Percentiles rank a stretch among this genome's conserved stretches.
Conservation (phyloP, 2,329 filamentous ascomycete genomes). For the Diaporthe humulicola region DNA sequence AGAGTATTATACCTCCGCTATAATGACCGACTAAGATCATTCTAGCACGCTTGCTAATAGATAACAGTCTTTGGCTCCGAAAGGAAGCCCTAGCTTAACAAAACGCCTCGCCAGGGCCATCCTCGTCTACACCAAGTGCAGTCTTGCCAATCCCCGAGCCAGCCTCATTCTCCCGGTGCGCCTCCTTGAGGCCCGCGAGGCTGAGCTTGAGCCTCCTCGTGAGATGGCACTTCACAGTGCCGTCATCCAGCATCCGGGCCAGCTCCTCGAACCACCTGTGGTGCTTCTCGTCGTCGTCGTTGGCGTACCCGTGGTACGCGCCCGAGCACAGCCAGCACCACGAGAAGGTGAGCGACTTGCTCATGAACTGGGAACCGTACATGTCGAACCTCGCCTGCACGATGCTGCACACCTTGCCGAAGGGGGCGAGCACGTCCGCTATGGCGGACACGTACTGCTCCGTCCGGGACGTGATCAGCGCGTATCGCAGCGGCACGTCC, state of each 20-base stretch:
- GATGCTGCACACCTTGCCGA: slow-evolving; percentile 60
- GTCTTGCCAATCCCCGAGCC: slow-evolving; percentile 55
- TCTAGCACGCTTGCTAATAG: not conserved
- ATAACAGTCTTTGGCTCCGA: not conserved
- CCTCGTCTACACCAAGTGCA: slow-evolving; percentile 49
- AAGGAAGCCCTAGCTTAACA: not conserved
- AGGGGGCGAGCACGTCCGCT: slow-evolving; percentile 55
- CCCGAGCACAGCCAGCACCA: slow-evolving; percentile 58
- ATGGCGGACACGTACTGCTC: slow-evolving; percentile 55
- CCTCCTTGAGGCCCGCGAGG: slow-evolving; percentile 53
- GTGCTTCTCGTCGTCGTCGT: slow-evolving; percentile 54
- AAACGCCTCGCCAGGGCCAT: slow-evolving; percentile 41
- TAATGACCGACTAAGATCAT: not conserved
- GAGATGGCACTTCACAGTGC: slow-evolving; percentile 54
- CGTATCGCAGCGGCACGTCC: slow-evolving; percentile 55
- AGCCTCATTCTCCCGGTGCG: slow-evolving; percentile 54
- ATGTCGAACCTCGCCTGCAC: slow-evolving; percentile 57
- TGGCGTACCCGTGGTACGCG: slow-evolving; percentile 50
- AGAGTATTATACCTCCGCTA: not conserved
- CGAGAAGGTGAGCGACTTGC: slow-evolving; percentile 57
- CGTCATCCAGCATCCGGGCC: slow-evolving; percentile 50
- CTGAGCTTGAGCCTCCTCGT: slow-evolving; percentile 52
- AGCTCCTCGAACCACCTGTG: slow-evolving; percentile 54
- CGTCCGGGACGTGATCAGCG: slow-evolving; percentile 57
- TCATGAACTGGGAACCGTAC: slow-evolving; percentile 61